phyloP scores from a whole-genome alignment of 208 protist species.

The Crithidia fasciculata region DNA sequence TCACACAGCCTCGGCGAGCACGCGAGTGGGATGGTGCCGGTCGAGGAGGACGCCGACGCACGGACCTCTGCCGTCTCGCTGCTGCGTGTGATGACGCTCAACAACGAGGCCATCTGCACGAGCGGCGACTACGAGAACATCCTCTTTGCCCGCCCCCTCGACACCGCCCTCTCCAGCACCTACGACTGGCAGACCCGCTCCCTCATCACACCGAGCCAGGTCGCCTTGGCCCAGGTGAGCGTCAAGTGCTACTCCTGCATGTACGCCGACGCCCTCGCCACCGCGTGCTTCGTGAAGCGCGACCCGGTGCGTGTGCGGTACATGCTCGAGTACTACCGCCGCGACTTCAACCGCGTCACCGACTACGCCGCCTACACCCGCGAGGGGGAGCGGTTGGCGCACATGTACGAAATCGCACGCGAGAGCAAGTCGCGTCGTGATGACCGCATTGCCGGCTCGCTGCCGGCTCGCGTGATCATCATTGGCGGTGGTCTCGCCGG shows the following conservation, averaged over 20 bases:
- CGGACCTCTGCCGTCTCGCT: conserved; percentile 33
- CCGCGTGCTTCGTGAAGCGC: conserved; percentile 61
- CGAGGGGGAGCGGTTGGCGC: conserved; percentile 54
- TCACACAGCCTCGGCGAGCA: conserved; percentile 67
- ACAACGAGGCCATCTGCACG: conserved; percentile 66
- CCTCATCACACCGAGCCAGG: conserved; percentile 38
- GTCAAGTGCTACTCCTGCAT: conserved; percentile 76
- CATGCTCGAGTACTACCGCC: conserved; percentile 65
- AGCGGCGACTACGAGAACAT: conserved; percentile 75
- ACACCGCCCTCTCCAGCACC: conserved; percentile 46
- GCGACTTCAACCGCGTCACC: conserved; percentile 50
- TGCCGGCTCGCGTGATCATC: conserved; percentile 65
- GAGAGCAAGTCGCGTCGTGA: conserved; percentile 48
- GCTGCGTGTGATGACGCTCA: conserved; percentile 58
- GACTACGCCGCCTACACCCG: conserved; percentile 70
- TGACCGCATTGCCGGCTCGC: conserved; percentile 57
- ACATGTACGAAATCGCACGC: conserved; percentile 68
- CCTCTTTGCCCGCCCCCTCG: conserved; percentile 29
- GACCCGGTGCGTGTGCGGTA: conserved; percentile 50
- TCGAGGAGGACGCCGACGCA: conserved; percentile 33
- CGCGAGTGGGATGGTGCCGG: conserved; percentile 9
- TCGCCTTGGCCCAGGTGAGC: conserved; percentile 55
- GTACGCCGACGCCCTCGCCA: conserved; percentile 78
- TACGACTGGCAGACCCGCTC: conserved; percentile 44
- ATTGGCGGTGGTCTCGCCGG: conserved; percentile 75